A percentile compares a stretch with the other conserved stretches of the same genome.
phyloP scores from a whole-genome alignment of 371 early-diverging fungal genomes.

The Mucor plumbeus region DNA sequence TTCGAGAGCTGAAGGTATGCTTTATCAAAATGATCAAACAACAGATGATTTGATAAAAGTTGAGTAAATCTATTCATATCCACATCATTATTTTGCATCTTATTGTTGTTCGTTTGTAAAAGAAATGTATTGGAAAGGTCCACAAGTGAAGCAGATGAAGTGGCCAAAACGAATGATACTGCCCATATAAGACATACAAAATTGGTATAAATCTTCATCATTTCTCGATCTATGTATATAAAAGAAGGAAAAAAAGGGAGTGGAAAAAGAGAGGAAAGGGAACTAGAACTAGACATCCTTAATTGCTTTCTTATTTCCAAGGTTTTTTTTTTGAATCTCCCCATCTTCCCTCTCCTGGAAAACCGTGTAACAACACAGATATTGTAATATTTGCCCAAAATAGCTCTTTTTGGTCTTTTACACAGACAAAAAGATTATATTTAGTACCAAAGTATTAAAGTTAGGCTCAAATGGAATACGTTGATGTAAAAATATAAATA shows the following conservation, averaged over 20 bases:
- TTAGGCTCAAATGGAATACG: too few species aligned
- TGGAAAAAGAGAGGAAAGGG: background rate
- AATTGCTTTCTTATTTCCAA: background rate
- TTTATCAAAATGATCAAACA: slow-evolving; percentile 35
- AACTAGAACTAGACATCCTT: background rate
- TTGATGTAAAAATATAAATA: too few species aligned
- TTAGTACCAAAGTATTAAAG: too few species aligned
- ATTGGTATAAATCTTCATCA: slow-evolving; percentile 2
- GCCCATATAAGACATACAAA: background rate
- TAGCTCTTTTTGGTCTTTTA: background rate
- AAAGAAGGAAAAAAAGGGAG: slow-evolving; percentile 6
- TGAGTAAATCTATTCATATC: slow-evolving; percentile 29
- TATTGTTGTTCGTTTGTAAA: background rate
- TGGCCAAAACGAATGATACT: background rate
- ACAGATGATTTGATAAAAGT: slow-evolving; percentile 27
- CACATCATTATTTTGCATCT: background rate
- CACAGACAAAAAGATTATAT: too few species aligned
- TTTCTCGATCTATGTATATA: background rate
- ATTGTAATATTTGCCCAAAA: background rate
- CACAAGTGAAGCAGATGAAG: background rate
- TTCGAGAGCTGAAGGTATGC: slow-evolving; percentile 27
- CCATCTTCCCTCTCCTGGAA: background rate
- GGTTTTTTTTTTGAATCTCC: background rate
- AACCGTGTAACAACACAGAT: background rate
- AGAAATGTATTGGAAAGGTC: slow-evolving; percentile 7